Conservation (phyloP, 2,329 filamentous ascomycete species). For the Stachybotrys elegans region DNA sequence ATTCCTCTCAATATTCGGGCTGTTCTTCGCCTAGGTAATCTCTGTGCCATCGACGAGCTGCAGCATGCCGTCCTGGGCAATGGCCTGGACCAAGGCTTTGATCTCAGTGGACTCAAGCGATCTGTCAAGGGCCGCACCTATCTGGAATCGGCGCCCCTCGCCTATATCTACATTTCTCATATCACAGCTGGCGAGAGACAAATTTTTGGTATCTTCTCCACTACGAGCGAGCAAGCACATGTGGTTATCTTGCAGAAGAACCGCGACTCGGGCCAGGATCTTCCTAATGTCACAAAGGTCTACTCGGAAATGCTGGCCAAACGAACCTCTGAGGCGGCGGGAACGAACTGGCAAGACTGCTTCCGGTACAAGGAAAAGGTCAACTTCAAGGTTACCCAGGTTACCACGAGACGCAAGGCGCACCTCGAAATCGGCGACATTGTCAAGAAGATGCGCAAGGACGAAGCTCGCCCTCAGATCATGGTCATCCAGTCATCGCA, state of each 20-base stretch:
- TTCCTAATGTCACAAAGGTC: constrained; percentile 86
- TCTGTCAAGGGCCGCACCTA: constrained; percentile 64
- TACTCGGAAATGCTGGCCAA: constrained; percentile 72
- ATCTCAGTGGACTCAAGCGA: constrained; percentile 69
- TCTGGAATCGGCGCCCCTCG: constrained; percentile 66
- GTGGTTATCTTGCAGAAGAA: constrained; percentile 83
- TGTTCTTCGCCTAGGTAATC: constrained; percentile 81
- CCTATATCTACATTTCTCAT: constrained; percentile 90
- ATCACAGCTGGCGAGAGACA: constrained; percentile 86
- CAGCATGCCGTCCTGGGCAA: constrained; percentile 88
- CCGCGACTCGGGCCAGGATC: constrained; percentile 70
- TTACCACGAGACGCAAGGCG: constrained; percentile 85
- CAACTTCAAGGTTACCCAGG: constrained; percentile 79
- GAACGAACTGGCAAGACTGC: constrained; percentile 69
- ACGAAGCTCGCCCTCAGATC: constrained; percentile 74
- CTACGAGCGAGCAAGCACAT: constrained; percentile 71
- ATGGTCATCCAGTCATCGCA: constrained; percentile 90
- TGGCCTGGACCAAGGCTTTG: constrained; percentile 90
- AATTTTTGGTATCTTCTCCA: constrained; percentile 91
- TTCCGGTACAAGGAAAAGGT: constrained; percentile 85
- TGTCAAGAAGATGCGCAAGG: constrained; percentile 84
- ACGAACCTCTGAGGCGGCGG: constrained; percentile 60
- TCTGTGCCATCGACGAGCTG: constrained; percentile 88
- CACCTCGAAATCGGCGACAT: constrained; percentile 82
- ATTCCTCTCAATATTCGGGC: constrained; percentile 83